phyloP scores from a whole-genome alignment of 23 red algal species.

The Gracilariopsis chorda region DNA sequence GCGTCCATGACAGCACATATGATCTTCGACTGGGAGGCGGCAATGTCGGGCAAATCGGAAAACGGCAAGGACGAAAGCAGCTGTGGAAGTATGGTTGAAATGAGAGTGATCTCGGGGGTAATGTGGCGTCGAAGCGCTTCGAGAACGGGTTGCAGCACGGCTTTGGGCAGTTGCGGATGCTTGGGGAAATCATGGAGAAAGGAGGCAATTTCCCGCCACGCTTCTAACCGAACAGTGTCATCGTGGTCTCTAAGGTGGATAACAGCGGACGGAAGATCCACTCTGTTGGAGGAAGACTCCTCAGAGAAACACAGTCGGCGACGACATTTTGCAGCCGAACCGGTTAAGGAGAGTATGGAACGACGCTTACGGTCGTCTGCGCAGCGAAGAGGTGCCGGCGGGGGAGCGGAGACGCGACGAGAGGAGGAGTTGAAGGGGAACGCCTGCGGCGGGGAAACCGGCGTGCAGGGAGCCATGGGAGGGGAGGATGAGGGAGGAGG shows the following conservation, averaged over 20 bases:
- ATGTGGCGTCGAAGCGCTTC: not conserved
- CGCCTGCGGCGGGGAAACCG: constrained; percentile 10
- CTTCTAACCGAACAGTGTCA: not conserved
- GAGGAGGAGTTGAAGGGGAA: not conserved
- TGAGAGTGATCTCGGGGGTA: not conserved
- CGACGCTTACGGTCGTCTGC: not conserved
- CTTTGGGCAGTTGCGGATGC: not conserved
- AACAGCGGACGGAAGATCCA: not conserved
- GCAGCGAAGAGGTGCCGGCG: constrained; percentile 3
- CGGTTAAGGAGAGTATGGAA: not conserved
- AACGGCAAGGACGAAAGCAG: not conserved
- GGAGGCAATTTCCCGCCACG: not conserved
- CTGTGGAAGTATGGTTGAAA: not conserved
- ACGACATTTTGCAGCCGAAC: not conserved
- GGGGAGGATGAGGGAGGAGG: not conserved
- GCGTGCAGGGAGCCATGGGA: constrained; percentile 2
- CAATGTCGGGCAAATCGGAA: not conserved
- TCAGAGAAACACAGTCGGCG: not conserved
- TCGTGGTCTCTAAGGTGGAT: not conserved
- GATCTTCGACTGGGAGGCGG: not conserved
- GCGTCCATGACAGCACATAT: not conserved
- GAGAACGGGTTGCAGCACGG: not conserved
- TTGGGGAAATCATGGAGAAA: not conserved
- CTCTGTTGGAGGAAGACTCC: not conserved
- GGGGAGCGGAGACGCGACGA: not conserved